Evolutionary conservation across 164 flowering plant species (phyloP), one percentile per base, ranked within the genome.

Genomic region (Tetracentron sinense): DNA sequence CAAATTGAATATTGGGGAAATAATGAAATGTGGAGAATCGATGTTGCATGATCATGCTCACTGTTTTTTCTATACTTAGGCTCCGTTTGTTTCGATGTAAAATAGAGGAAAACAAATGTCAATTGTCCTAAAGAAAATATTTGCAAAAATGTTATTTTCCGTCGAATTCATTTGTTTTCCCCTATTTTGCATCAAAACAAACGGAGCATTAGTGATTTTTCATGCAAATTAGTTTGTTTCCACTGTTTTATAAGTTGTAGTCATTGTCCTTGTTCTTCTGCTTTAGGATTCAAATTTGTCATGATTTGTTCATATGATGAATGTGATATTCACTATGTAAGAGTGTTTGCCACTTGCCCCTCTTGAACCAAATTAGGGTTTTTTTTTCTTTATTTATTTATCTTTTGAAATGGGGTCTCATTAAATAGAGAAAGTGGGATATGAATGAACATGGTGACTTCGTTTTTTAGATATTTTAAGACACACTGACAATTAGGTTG

Each of bases 121-220:
- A n/a, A n/a, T n/a, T n/a, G n/a, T n/a, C n/a, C n/a, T n/a, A n/a
- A n/a, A n/a, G n/a, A n/a, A n/a, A n/a, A n/a, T n/a, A n/a, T n/a
- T n/a, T n/a, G n/a, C n/a, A n/a, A n/a, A n/a, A n/a, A n/a, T n/a
- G n/a, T n/a, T n/a, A n/a, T n/a, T n/a, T n/a, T n/a, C n/a, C n/a
- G n/a, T n/a, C n/a, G n/a, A n/a, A n/a, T n/a, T n/a, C n/a, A n/a
- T n/a, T n/a, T n/a, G n/a, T n/a, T n/a, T n/a, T n/a, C n/a, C n/a
- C n/a, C n/a, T n/a, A n/a, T n/a, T n/a, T n/a, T n/a, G n/a, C n/a
- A n/a, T n/a, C n/a, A n/a, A n/a, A n/a, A n/a, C n/a, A n/a, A n/a
- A n/a, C n/a, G n/a, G n/a, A n/a, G n/a, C n/a, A n/a, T n/a, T n/a
- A 73, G 77, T 76, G 79, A 62, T 58, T 66, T 62, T 65, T 58